Percentiles rank a stretch among this genome's conserved stretches.
Conservation (phyloP, 169 alveolate species). For the Toxoplasma gondii region DNA sequence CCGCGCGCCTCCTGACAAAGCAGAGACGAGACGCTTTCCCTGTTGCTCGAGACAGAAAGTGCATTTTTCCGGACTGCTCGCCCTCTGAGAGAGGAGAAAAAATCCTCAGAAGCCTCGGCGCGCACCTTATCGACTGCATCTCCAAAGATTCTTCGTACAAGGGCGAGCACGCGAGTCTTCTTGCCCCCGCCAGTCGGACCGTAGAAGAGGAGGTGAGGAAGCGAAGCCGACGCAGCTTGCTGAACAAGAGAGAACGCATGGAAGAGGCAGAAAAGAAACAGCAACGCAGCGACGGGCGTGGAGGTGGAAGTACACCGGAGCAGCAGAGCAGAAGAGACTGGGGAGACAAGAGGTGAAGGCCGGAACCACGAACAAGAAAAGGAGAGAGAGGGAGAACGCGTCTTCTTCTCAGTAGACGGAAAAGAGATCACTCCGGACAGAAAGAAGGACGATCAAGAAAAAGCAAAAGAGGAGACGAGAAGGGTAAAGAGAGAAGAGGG, state of each 20-base stretch:
- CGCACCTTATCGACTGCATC: conserved; percentile 80
- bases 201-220: conserved; percentile 97
- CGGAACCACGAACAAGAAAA: not conserved
- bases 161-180: conserved; percentile 92
- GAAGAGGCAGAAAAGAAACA: not conserved
- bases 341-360: not conserved
- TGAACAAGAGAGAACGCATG: conserved; percentile 54
- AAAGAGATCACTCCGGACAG: too few species aligned
- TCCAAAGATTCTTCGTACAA: conserved; percentile 92
- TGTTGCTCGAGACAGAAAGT: too few species aligned
- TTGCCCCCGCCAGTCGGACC: conserved; percentile 99
- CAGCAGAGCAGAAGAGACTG: not conserved
- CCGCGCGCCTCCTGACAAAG: too few species aligned
- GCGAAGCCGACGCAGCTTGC: conserved; percentile 54
- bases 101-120: not conserved
- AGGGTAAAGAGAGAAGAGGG: too few species aligned
- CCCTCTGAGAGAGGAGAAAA: too few species aligned
- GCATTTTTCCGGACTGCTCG: too few species aligned
- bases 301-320: not conserved
- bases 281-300: not conserved
- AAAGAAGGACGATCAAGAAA: too few species aligned
- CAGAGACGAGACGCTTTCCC: not conserved
- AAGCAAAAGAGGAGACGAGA: too few species aligned
- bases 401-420: too few species aligned
- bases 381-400: not conserved